Base-by-base conservation (phyloP, 148 eudicot genomes). In the Heliosperma pusillum region DNA sequence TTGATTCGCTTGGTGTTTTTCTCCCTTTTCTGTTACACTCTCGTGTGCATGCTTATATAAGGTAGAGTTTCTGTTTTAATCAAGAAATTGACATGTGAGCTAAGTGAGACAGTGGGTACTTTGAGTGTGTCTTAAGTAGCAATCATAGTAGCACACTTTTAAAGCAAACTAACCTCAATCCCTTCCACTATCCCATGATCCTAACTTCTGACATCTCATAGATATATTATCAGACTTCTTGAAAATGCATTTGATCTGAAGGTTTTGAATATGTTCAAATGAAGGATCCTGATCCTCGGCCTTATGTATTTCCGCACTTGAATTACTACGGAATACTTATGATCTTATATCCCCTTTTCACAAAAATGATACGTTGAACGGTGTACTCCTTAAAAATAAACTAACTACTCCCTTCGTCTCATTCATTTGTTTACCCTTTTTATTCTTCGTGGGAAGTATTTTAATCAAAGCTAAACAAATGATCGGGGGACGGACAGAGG, bases 111-210 rank as follows among this genome's bases (percentile, higher is more conserved):
- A 58, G 72, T 45, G 61, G 20, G 11, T 81, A 44, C 70, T 77
- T 77, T 60, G 69, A 81, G 80, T 81, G 72, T 73, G n/a, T 74
- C 52, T 56, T 74, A 81, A 81, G 84, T 53, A 47, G 66, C 29
- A 69, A 81, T 81, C 63, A 81, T 77, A 57, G 27, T 47, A 59
- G 73, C 64, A 67, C 30, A 76, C 67, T 70, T 81, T 69, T 61
- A 75, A 81, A 81, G 84, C 75, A 59, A 81, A 65, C 55, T 77
- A 40, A 69, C 52, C 29, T 57, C 60, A 42, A 19, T 36, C 16
- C 13, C 17, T 1, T 19, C 47, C 26, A 30, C 8, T 50, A 62
- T 47, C 62, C 29, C 3, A 17, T 65, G 11, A 65, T 65, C 36
- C 13, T 50, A 57, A 65, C 77, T 61, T 8, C 45, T 19, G n/a